Conservation (phyloP, 2,329 filamentous ascomycete species). For the Lizonia empirigonia region DNA sequence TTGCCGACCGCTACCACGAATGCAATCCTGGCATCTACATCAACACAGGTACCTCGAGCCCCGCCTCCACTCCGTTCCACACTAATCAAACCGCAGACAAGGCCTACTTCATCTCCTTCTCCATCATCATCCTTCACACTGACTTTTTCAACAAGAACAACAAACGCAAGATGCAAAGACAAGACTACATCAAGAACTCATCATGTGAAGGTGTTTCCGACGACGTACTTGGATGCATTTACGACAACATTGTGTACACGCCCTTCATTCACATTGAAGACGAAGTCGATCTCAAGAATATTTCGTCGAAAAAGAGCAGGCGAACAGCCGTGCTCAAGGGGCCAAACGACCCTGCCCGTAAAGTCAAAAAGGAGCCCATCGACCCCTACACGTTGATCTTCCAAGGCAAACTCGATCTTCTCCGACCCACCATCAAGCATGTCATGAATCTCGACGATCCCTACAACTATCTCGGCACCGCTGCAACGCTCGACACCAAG, state of each 20-base stretch:
- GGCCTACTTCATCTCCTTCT: slow-evolving; percentile 98
- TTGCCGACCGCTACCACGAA: slow-evolving; percentile 95
- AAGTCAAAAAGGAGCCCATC: slow-evolving; percentile 78
- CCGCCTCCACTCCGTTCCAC: background rate
- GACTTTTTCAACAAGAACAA: slow-evolving; percentile 99
- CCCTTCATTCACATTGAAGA: slow-evolving; percentile 98
- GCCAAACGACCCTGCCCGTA: slow-evolving; percentile 69
- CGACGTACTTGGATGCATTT: slow-evolving; percentile 93
- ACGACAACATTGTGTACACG: slow-evolving; percentile 98
- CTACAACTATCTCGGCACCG: slow-evolving; percentile 84
- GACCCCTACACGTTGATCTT: slow-evolving; percentile 95
- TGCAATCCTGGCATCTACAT: slow-evolving; percentile 97
- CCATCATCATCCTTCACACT: slow-evolving; percentile 92
- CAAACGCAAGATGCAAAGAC: slow-evolving; percentile 97
- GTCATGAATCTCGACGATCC: slow-evolving; percentile 90
- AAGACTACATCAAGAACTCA: slow-evolving; percentile 94
- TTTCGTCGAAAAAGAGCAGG: slow-evolving; percentile 72
- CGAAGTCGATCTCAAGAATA: slow-evolving; percentile 78
- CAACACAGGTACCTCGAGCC: slow-evolving; percentile 62
- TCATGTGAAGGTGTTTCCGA: slow-evolving; percentile 90
- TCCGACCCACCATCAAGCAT: slow-evolving; percentile 88
- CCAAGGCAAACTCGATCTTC: slow-evolving; percentile 80
- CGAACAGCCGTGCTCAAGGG: slow-evolving; percentile 61
- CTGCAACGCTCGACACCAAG: slow-evolving; percentile 75
- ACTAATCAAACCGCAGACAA: slow-evolving; percentile 65